Evolutionary conservation across 805 yeast genomes (phyloP).

Genomic region (Ogataea kodamae): DNA sequence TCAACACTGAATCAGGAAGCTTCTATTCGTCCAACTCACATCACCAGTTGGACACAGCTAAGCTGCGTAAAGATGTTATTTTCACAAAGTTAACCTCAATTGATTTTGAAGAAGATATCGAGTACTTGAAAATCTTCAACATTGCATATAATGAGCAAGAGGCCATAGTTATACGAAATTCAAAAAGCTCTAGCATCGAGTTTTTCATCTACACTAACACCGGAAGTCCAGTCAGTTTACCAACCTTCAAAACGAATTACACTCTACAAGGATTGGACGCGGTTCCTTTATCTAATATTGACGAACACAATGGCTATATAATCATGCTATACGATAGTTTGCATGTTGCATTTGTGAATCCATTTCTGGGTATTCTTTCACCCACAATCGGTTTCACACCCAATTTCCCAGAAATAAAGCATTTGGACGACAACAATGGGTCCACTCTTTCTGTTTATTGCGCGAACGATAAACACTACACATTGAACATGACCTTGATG

Average conservation of each 20-base stretch:
- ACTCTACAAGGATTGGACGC: slow-evolving; percentile 36
- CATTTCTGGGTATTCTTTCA: slow-evolving; percentile 51
- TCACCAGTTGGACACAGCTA: slow-evolving; percentile 30
- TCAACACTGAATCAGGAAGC: slow-evolving; percentile 26
- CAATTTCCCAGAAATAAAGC: slow-evolving; percentile 21
- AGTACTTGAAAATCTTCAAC: slow-evolving; percentile 35
- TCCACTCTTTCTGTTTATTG: slow-evolving; percentile 25
- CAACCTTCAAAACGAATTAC: slow-evolving; percentile 22
- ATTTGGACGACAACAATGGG: slow-evolving; percentile 24
- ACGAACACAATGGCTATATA: slow-evolving; percentile 42
- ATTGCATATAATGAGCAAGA: slow-evolving; percentile 53
- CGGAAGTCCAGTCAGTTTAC: slow-evolving; percentile 27
- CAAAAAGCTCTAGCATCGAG: slow-evolving; percentile 38
- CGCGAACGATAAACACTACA: slow-evolving; percentile 23
- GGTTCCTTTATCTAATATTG: slow-evolving; percentile 33
- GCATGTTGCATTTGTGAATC: slow-evolving; percentile 46
- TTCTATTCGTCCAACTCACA: slow-evolving; percentile 19
- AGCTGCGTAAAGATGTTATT: slow-evolving; percentile 63
- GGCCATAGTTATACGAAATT: slow-evolving; percentile 55
- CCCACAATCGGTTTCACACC: slow-evolving; percentile 28
- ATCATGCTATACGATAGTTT: slow-evolving; percentile 37
- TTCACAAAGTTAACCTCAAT: slow-evolving; percentile 54
- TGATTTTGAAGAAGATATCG: slow-evolving; percentile 32
- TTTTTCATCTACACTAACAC: slow-evolving; percentile 47
- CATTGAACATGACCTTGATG: slow-evolving; percentile 36